Base-by-base conservation (phyloP, 106 monocot species). In the Narthecium ossifragum region DNA sequence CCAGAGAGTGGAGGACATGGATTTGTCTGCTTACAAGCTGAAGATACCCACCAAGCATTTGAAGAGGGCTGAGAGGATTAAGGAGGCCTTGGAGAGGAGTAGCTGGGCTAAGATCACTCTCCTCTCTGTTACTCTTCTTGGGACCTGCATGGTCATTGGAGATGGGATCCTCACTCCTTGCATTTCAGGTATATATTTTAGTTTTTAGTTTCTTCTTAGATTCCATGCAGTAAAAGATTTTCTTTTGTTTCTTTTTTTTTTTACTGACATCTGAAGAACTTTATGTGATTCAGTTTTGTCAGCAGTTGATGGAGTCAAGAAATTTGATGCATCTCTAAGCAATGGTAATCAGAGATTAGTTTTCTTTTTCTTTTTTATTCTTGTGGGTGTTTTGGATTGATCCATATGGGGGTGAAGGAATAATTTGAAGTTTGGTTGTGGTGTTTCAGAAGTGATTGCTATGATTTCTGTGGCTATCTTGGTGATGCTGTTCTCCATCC, bases 91-190 rank as follows among this genome's bases (percentile, higher is more conserved):
- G 34, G 83, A 83, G 66, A 70, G 29, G 31, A 78, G 70, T 52
- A 58, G 28, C 15, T 78, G 51, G 15, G 70, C 70, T 15, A 78
- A 83, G 55, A 49, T 49, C 12, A 5, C 9, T 21, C 70, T 83
- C 28, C 66, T 83, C 25, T 57, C 61, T 6, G 31, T 70, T 10
- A 37, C 78, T 1, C 64, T 83, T 17, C 70, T 83, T 22, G 83
- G 78, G 10, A 83, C 83, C n/a, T 78, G 65, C 70, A 78, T 83
- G 83, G 83, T 83, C 26, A 78, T 83, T 46, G 83, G 83, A 2
- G 83, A 83, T 66, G 83, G 83, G 8, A 74, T 83, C 26, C 66
- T 83, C 8, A 83, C 83, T 70, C 83, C 83, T 46, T 83, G 78
- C 51, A 83, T 83, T 30, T 82, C 82, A 76, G 79, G 79, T 70